Evolutionary conservation across 2,329 filamentous ascomycete species (phyloP).

Genomic region (Claviceps pazoutovae): DNA sequence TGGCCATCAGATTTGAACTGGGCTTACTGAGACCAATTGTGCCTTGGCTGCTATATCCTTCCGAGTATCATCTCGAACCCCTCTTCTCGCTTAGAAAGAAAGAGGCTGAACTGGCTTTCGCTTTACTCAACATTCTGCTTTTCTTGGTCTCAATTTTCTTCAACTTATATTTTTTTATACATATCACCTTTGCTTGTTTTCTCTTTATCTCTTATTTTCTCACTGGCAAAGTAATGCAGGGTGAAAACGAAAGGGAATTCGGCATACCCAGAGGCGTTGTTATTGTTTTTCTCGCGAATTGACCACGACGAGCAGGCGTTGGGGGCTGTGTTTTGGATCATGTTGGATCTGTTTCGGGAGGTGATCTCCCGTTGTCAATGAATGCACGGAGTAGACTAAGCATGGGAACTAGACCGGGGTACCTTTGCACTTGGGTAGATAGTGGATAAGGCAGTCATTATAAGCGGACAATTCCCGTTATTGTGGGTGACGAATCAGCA

Average conservation of each 20-base stretch:
- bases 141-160: no score
- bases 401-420: neutral
- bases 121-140: no score
- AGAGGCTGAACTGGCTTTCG: no score
- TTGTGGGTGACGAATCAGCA: neutral
- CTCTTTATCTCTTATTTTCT: neutral
- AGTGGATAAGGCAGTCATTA: neutral
- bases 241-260: neutral
- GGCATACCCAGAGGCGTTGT: constrained; percentile 4
- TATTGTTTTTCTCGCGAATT: neutral
- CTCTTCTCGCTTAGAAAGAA: no score
- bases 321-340: constrained; percentile 3
- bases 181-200: neutral
- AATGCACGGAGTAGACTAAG: neutral
- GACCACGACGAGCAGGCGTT: neutral
- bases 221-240: neutral
- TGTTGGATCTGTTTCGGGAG: neutral
- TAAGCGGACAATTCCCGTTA: neutral
- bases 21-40: neutral
- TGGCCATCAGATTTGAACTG: neutral
- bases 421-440: neutral
- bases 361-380: neutral
- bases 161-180: neutral
- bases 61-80: no score
- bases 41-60: neutral